A percentile compares a stretch with the other conserved stretches of the same genome.
These are phyloP conservation scores for Spergularia bocconei DNA, from an alignment of 148 eudicot genomes.

Conservation along the genomic window DNA sequence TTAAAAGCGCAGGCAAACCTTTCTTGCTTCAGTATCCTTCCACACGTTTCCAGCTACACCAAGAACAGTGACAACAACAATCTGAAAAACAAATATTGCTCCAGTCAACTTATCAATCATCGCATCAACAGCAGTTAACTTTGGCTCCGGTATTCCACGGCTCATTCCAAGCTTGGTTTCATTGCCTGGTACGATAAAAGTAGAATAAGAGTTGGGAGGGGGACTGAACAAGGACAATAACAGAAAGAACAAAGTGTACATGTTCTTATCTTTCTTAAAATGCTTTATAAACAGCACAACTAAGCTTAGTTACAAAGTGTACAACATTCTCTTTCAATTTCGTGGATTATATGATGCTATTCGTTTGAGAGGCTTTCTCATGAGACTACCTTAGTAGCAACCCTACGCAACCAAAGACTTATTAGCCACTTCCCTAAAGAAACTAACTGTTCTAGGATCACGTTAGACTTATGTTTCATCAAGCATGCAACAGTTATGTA, in stretches of 20 bases:
- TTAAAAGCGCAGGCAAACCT: conserved; percentile 51
- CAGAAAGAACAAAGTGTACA: background rate
- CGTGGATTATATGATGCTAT: background rate
- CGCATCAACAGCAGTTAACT: conserved; percentile 95
- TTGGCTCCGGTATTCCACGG: conserved; percentile 93
- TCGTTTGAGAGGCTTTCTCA: background rate
- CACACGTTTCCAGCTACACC: conserved; percentile 96
- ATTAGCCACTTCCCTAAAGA: background rate
- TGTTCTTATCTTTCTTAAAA: background rate
- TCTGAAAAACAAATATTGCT: conserved; percentile 95
- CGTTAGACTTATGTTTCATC: background rate
- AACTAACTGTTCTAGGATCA: background rate
- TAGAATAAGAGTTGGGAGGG: background rate
- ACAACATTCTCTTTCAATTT: background rate
- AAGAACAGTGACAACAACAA: conserved; percentile 87
- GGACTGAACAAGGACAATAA: background rate
- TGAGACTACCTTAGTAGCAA: background rate
- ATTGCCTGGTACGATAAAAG: conserved; percentile 53
- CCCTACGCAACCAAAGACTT: background rate
- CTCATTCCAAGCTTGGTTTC: conserved; percentile 99
- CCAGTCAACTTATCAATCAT: conserved; percentile 99
- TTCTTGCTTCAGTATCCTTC: conserved; percentile 95
- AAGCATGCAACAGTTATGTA: background rate
- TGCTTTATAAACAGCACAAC: background rate
- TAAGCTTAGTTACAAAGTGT: background rate